Conservation (phyloP, 306 rosid species). For the Benincasa hispida region DNA sequence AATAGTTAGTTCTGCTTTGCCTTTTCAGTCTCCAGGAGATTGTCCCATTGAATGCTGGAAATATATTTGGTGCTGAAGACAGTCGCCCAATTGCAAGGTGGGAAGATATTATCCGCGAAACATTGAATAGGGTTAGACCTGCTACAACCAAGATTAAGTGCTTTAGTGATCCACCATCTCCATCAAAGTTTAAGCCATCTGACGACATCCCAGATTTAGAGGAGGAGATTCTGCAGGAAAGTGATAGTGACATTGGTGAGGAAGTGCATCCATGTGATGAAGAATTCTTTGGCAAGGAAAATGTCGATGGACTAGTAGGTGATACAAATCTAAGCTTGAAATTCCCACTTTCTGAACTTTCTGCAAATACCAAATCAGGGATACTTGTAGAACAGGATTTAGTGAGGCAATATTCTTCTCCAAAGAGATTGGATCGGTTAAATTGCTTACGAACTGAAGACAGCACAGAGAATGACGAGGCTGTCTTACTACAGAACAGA, state of each 20-base stretch:
- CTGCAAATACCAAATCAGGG: conserved; percentile 19
- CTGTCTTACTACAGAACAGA: conserved; percentile 20
- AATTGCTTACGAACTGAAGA: conserved; percentile 40
- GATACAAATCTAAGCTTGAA: conserved; percentile 13
- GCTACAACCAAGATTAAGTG: conserved; percentile 41
- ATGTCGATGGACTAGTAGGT: conserved; percentile 7
- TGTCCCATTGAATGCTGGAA: conserved; percentile 84
- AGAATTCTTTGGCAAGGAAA: conserved; percentile 25
- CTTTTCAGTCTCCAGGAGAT: conserved; percentile 85
- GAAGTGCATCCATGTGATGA: conserved; percentile 69
- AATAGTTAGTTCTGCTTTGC: not conserved
- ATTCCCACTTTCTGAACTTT: conserved; percentile 23
- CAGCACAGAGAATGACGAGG: conserved; percentile 13
- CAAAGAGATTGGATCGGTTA: conserved; percentile 51
- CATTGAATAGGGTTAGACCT: conserved; percentile 53
- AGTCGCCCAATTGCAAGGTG: conserved; percentile 65
- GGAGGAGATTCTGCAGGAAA: conserved; percentile 59
- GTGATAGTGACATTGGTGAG: conserved; percentile 73
- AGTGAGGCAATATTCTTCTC: conserved; percentile 34
- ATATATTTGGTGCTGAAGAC: conserved; percentile 77
- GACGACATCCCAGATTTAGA: conserved; percentile 48
- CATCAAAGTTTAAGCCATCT: conserved; percentile 66
- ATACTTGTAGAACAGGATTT: conserved; percentile 21
- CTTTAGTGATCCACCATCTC: conserved; percentile 89
- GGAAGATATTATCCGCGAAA: conserved; percentile 66